Base-by-base conservation (phyloP, 1,284 basidiomycete species). In the Ganoderma lucidum region DNA sequence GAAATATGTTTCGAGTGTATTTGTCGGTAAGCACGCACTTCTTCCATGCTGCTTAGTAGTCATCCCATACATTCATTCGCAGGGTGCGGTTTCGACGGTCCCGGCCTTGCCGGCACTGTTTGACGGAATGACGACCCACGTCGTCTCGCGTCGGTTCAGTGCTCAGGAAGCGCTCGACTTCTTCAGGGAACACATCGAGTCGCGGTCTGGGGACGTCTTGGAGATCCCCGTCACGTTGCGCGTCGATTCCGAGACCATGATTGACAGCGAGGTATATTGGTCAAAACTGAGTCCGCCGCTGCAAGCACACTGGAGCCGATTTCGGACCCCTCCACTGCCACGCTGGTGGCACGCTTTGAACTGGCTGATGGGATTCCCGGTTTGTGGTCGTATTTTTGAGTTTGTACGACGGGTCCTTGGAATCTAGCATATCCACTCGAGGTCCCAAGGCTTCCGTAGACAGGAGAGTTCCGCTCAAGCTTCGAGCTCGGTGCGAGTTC, bases 101-200 rank as follows among this genome's bases (percentile, higher is more conserved):
- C 23, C 23, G 23, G 23, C 66, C 15, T 42, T 71, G 4, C 65
- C 70, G 2, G 45, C 65, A 3, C 56, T 71, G 5, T 48, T 48
- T 8, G 45, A 48, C 58, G 59, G 28, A 41, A 71, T 71, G 70
- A 71, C 65, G 3, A 66, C 65, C 1, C 64, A 63, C 44, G 37
- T 62, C 15, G 6, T 60, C 2, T 28, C 37, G 5, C 32, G 35
- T 2, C 56, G 70, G 0, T 71, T 69, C 44, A 71, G 62, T 1
- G 65, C 67, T 1, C 32, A 62, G n/a, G 67, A 71, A 19, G 67
- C 70, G 14, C 58, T 44, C 28, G 28, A 32, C 5, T 71, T 71
- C 62, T 59, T 23, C 23, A 23, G 23, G 23, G 23, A 23, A 23
- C 23, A 23, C 23, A 23, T 23, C 23, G 1, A 23, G 65, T 0